Conservation (phyloP, 169 alveolate species). For the Miamiensis avidus region DNA sequence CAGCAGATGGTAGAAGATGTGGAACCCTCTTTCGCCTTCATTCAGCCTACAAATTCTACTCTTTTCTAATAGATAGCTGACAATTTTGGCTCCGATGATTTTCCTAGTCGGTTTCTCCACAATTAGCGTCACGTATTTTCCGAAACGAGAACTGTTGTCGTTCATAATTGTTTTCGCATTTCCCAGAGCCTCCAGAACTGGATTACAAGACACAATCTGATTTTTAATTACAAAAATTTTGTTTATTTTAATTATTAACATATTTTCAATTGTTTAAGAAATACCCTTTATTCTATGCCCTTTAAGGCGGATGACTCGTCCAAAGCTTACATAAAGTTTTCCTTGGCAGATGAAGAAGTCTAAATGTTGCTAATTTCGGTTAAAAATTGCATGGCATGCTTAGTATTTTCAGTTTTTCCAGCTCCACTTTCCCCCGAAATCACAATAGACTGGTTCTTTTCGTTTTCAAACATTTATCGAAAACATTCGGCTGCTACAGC, state of each 20-base stretch:
- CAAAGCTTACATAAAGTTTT: not conserved
- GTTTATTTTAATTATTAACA: slow-evolving; percentile 15
- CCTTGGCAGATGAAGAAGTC: slow-evolving; percentile 1
- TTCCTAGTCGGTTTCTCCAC: slow-evolving; percentile 47
- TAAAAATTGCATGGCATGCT: slow-evolving; percentile 80
- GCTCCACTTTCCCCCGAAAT: slow-evolving; percentile 99
- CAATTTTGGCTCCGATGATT: slow-evolving; percentile 78
- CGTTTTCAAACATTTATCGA: slow-evolving; percentile 83
- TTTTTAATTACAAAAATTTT: slow-evolving; percentile 50
- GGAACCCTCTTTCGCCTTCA: slow-evolving; percentile 95
- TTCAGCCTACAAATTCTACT: slow-evolving; percentile 95
- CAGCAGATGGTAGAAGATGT: slow-evolving; percentile 95
- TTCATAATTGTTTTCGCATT: slow-evolving; percentile 92
- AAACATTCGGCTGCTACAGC: slow-evolving; percentile 94
- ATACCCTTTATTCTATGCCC: not conserved
- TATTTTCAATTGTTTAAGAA: no score
- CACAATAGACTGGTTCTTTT: slow-evolving; percentile 94
- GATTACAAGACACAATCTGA: slow-evolving; percentile 88
- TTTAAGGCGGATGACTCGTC: slow-evolving; percentile 2
- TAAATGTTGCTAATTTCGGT: slow-evolving; percentile 42
- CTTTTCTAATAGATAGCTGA: slow-evolving; percentile 96
- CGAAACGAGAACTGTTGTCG: slow-evolving; percentile 91
- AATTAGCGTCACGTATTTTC: slow-evolving; percentile 77
- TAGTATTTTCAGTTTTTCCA: slow-evolving; percentile 99
- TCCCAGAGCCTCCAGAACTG: slow-evolving; percentile 92